Evolutionary conservation across 495 filamentous ascomycete species (phyloP).

Genomic region (Aspergillus avenaceus): DNA sequence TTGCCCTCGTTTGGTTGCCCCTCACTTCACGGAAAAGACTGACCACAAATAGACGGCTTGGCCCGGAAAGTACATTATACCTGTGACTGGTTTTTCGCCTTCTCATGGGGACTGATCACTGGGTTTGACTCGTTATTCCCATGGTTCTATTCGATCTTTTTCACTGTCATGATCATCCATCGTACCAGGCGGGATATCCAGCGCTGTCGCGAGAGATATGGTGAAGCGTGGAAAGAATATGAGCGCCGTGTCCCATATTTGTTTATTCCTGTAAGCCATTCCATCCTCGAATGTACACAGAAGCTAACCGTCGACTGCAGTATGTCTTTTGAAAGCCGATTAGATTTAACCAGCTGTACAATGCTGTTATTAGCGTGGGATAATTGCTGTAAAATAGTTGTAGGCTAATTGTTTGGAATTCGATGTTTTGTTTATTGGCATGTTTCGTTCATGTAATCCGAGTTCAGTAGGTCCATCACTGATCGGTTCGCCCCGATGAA

Average conservation of each 20-base stretch:
- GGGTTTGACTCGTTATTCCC: slow-evolving; percentile 63
- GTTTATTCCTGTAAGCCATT: slow-evolving; percentile 83
- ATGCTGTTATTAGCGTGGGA: background rate
- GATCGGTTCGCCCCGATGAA: slow-evolving; percentile 21
- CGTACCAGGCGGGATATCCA: slow-evolving; percentile 77
- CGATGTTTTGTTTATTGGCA: too few relatives aligned
- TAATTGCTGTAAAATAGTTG: background rate
- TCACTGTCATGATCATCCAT: slow-evolving; percentile 83
- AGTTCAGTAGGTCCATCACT: slow-evolving; percentile 22
- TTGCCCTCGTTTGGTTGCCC: slow-evolving; percentile 8
- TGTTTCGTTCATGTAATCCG: slow-evolving; percentile 13
- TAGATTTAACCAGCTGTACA: too few relatives aligned
- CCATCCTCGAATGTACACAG: background rate
- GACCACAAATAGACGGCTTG: slow-evolving; percentile 47
- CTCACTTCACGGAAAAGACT: too few relatives aligned
- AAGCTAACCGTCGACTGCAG: slow-evolving; percentile 4
- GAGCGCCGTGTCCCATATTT: slow-evolving; percentile 80
- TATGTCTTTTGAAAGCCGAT: slow-evolving; percentile 18
- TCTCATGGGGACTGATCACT: slow-evolving; percentile 59
- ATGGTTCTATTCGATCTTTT: slow-evolving; percentile 95
- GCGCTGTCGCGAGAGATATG: slow-evolving; percentile 80
- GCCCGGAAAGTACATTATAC: slow-evolving; percentile 92
- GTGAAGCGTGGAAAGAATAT: slow-evolving; percentile 86
- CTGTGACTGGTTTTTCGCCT: slow-evolving; percentile 78
- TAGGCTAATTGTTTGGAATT: too few relatives aligned